Conservation (phyloP, 208 protist species). For the Leptomonas pyrrhocoris region DNA sequence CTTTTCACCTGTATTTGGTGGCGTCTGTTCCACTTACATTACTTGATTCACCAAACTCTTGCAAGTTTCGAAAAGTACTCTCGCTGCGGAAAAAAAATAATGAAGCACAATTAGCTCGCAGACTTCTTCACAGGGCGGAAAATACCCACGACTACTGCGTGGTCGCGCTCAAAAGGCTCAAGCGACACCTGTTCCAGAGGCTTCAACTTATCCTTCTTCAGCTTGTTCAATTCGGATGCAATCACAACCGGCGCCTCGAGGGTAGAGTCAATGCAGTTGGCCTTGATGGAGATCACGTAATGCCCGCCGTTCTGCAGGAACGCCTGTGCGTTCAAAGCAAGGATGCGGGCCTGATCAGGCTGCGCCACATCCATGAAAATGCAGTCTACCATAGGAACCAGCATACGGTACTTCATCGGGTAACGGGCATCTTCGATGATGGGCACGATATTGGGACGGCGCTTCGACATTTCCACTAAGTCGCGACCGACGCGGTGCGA, state of each 20-base stretch:
- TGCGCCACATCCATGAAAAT: constrained; percentile 99
- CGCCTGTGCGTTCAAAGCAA: constrained; percentile 98
- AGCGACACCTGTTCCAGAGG: constrained; percentile 98
- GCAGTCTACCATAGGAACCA: constrained; percentile 99
- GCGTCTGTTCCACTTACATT: too few relatives aligned
- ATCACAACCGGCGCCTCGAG: constrained; percentile 97
- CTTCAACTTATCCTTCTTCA: constrained; percentile 98
- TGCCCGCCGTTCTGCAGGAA: constrained; percentile 99
- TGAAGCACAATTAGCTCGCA: constrained; percentile 10
- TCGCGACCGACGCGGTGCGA: constrained; percentile 99
- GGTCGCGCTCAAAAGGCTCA: constrained; percentile 99
- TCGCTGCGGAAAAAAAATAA: not conserved
- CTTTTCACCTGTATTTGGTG: too few relatives aligned
- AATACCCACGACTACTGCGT: constrained; percentile 97
- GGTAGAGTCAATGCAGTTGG: constrained; percentile 99
- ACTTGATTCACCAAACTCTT: too few relatives aligned
- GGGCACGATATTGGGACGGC: constrained; percentile 99
- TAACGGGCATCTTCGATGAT: constrained; percentile 99
- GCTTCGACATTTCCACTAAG: constrained; percentile 99
- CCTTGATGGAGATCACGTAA: constrained; percentile 99
- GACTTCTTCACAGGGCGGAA: constrained; percentile 90
- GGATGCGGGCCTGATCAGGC: constrained; percentile 99
- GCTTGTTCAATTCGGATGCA: constrained; percentile 96
- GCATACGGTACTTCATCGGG: constrained; percentile 99
- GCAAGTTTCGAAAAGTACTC: not conserved